Evolutionary conservation across 805 yeast species (phyloP), one percentile per base, ranked within the genome.

Genomic region (Candida fluviatilis): DNA sequence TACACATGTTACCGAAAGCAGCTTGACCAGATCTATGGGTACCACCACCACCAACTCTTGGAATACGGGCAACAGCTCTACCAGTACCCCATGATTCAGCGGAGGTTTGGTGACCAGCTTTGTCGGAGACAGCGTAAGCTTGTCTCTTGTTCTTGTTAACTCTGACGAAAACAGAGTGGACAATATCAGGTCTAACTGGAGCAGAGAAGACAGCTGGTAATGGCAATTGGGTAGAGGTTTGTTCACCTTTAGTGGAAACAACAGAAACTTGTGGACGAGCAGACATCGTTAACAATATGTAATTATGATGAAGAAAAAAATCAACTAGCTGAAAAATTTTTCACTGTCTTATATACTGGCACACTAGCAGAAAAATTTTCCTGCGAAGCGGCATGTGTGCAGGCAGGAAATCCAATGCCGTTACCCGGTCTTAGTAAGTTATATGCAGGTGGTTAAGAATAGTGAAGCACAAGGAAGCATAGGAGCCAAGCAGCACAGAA

Each of bases 61-160:
- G 99, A 74, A 93, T 91, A 83, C 99, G 91, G 78, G 99, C 98
- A 69, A 93, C 96, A 76, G 99, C 99, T 82, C 99, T 90, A 82
- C 99, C 99, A 63, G 99, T 93, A 89, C 99, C 99, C 99, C 99
- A 93, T 53, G 99, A 93, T 79, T 89, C 97, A 72, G 99, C 99
- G 52, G 98, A 91, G 76, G 97, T 90, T 80, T 93, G 98, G 84
- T 88, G 95, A 80, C 99, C 99, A 67, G 99, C 99, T 78, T 89
- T 86, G 71, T 82, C 89, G 62, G 98, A 84, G 62, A 93, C 99
- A 71, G 99, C 96, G 84, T 93, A 93, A 75, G 99, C 97, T 80
- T 93, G 99, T 78, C 99, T 89, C 89, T 91, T 91, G 96, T 93
- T 93, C 93, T 93, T 93, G 95, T 90, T 90, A 62, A 93, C 88